A percentile compares a stretch with the other conserved stretches of the same genome.
Conservation (phyloP, 2,329 filamentous ascomycete species). For the Lithohypha guttulata region DNA sequence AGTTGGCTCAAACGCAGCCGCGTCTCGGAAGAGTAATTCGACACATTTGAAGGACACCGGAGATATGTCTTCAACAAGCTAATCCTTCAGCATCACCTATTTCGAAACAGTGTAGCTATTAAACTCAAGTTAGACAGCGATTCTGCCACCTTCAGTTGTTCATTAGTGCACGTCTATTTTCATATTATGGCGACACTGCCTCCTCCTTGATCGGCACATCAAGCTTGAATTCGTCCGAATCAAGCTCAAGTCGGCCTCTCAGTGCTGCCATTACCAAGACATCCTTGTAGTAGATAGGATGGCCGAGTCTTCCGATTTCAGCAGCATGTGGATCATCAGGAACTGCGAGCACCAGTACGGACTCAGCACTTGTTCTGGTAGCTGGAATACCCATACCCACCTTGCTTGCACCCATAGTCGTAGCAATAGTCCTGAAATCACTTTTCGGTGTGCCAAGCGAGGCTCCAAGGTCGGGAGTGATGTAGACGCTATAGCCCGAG, state of each 20-base stretch:
- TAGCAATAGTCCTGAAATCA: constrained; percentile 13
- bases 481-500: constrained; percentile 20
- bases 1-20: background rate
- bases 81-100: no score
- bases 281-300: constrained; percentile 33
- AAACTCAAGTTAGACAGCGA: no score
- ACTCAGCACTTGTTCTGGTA: constrained; percentile 9
- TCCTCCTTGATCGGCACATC: constrained; percentile 6
- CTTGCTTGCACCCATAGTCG: constrained; percentile 12
- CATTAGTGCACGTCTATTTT: no score
- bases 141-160: no score
- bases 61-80: background rate
- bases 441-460: constrained; percentile 22
- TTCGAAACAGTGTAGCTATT: no score
- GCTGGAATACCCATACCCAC: constrained; percentile 12
- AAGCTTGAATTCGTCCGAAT: constrained; percentile 28
- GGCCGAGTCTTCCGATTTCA: constrained; percentile 25
- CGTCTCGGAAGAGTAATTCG: background rate
- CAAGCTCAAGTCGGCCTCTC: constrained; percentile 31
- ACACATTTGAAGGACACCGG: background rate
- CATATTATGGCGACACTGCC: no score
- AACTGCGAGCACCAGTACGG: constrained; percentile 30
- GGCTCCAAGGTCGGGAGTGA: constrained; percentile 32
- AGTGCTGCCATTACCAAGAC: constrained; percentile 35
- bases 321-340: constrained; percentile 29